Evolutionary conservation across 768 basidiomycete genomes (phyloP), one percentile per base, ranked within the genome.

Genomic region (Boletus eberwhitei): DNA sequence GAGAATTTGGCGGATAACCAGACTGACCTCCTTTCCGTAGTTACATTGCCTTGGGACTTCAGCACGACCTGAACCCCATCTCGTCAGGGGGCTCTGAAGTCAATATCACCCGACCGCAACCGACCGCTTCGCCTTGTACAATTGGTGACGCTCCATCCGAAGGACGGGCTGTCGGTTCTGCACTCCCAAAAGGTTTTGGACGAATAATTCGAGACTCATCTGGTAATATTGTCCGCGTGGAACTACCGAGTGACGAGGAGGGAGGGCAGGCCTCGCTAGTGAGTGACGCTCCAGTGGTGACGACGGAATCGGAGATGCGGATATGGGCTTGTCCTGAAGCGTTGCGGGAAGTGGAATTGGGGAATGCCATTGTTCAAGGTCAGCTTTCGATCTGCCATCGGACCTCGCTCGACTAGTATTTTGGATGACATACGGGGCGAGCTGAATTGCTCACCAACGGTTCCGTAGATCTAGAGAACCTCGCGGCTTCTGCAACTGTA

Each of bases 171-270:
- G 59, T 63, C 51, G 53, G 67, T 26, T 58, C 66, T 16, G 54
- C 38, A 7, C 73, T 83, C 45, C 83, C 81, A 13, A 82, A 76
- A 61, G 88, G 89, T 2, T 87, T 82, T 66, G 94, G 93, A 31
- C 81, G 84, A 65, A 94, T 98, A 61, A 70, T 93, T 48, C 80
- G 93, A 44, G 93, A 95, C 69, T 84, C 78, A 36, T 74, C 79
- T 3, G 94, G 94, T 29, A 87, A 86, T 58, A 77, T 95, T 37
- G 64, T 93, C 21, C 77, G 82, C 44, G 75, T 94, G 39, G 84
- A 90, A 64, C 64, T 93, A 50, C 72, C 78, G 16, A 81, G 79
- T 39, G 79, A 80, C 21, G 77, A 79, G 31, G 77, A 77, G 36
- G 64, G 55, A 8, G 60, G 59, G 36, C 36, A 54, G n/a, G 60